Evolutionary conservation across 208 protist species (phyloP).

Genomic region (Wallacemonas sp.): DNA sequence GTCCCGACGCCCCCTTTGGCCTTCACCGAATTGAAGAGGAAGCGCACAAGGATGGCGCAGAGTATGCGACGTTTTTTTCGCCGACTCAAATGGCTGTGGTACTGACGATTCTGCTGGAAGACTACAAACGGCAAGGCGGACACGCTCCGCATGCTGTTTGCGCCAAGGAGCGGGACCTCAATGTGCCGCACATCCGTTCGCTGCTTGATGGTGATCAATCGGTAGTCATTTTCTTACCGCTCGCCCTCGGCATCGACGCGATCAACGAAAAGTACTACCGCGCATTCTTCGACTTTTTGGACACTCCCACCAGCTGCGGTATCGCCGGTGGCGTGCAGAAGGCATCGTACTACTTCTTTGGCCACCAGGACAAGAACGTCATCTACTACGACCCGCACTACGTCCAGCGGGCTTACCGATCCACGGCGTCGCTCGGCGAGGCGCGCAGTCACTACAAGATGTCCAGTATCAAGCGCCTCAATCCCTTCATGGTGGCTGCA

Average conservation of each 20-base stretch:
- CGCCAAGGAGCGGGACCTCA: slow-evolving; percentile 29
- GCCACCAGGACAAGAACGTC: slow-evolving; percentile 49
- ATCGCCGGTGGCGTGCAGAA: slow-evolving; percentile 44
- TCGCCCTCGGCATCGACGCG: slow-evolving; percentile 42
- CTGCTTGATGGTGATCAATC: slow-evolving; percentile 19
- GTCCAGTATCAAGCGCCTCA: neutral
- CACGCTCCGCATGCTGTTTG: slow-evolving; percentile 33
- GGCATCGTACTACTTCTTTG: slow-evolving; percentile 57
- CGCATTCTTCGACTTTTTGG: slow-evolving; percentile 36
- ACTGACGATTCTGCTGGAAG: slow-evolving; percentile 21
- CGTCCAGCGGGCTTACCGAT: slow-evolving; percentile 50
- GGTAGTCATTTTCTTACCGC: slow-evolving; percentile 63
- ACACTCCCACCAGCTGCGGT: slow-evolving; percentile 51
- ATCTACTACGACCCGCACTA: slow-evolving; percentile 79
- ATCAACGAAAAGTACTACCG: slow-evolving; percentile 49
- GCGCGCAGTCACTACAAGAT: neutral
- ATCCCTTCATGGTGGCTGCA: slow-evolving; percentile 25
- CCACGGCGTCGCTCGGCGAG: neutral
- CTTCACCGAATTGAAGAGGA: slow-evolving; percentile 60
- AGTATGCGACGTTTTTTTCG: slow-evolving; percentile 54
- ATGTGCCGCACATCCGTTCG: slow-evolving; percentile 9
- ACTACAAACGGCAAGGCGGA: slow-evolving; percentile 15
- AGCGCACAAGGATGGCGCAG: slow-evolving; percentile 34
- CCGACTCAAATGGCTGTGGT: slow-evolving; percentile 46
- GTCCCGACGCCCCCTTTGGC: slow-evolving; percentile 58